Evolutionary conservation across 2,329 filamentous ascomycete genomes (phyloP).

Genomic region (Colletotrichum abscissum): DNA sequence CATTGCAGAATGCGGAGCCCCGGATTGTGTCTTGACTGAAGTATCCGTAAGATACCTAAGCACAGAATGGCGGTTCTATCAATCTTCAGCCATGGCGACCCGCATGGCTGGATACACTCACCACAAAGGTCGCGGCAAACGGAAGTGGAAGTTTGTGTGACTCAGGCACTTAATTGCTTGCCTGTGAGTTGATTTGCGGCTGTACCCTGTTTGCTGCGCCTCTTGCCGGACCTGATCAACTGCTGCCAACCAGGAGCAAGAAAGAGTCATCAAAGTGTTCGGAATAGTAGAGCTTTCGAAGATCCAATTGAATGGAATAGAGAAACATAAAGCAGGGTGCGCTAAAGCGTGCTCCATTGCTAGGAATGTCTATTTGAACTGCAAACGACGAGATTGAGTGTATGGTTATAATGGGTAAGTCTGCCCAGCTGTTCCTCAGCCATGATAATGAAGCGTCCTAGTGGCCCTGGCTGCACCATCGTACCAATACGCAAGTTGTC

Average conservation of each 20-base stretch:
- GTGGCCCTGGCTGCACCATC: background rate
- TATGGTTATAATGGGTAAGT: background rate
- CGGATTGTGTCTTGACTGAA: constrained; percentile 3
- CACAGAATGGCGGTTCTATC: background rate
- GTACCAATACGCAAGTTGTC: background rate
- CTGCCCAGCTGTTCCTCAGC: background rate
- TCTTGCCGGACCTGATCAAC: background rate
- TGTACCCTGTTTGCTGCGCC: background rate
- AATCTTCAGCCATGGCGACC: background rate
- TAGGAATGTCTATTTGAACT: constrained; percentile 11
- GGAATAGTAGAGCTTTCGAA: background rate
- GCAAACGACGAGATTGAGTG: background rate
- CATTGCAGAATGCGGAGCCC: constrained; percentile 8
- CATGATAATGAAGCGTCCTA: background rate
- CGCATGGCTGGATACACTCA: background rate
- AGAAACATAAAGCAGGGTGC: background rate
- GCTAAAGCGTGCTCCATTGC: background rate
- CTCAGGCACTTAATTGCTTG: background rate
- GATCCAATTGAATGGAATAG: fast-evolving
- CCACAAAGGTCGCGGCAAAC: background rate
- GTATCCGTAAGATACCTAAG: background rate
- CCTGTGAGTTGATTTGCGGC: background rate
- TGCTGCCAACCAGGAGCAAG: background rate
- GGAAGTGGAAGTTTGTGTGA: background rate
- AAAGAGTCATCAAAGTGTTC: background rate